Percentiles rank a stretch among this genome's conserved stretches.
phyloP scores from a whole-genome alignment of 2,329 filamentous ascomycete species.

The Eutypa lata region DNA sequence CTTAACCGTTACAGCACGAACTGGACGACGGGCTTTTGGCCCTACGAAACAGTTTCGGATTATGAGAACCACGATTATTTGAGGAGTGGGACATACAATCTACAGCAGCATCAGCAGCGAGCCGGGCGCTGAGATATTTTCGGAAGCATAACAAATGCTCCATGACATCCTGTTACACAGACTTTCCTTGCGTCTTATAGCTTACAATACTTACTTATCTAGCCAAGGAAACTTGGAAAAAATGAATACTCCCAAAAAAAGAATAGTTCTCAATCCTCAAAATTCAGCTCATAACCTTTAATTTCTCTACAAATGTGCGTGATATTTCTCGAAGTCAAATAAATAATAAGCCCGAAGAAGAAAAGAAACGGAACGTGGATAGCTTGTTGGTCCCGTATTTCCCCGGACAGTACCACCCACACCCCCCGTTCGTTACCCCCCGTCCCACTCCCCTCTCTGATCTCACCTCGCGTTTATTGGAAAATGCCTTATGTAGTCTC shows the following conservation, averaged over 20 bases:
- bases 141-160: background rate
- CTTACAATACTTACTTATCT: background rate
- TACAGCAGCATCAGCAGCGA: background rate
- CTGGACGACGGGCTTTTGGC: background rate
- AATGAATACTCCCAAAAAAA: background rate
- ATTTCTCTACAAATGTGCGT: background rate
- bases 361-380: no score
- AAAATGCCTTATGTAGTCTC: background rate
- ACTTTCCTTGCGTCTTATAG: background rate
- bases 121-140: background rate
- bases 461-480: background rate
- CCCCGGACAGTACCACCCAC: no score
- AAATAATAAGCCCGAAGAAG: no score
- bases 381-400: no score
- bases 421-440: no score
- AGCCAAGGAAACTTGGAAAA: background rate
- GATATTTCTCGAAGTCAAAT: background rate
- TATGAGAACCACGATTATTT: background rate
- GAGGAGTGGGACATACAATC: background rate
- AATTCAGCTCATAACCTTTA: no score
- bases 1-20: background rate
- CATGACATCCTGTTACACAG: slow-evolving; percentile 1
- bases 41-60: background rate
- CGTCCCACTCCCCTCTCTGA: background rate
- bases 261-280: background rate